These are phyloP conservation scores for Heracleum sosnowskyi DNA, from an alignment of 129 eudicot genomes.

Conservation along the genomic window DNA sequence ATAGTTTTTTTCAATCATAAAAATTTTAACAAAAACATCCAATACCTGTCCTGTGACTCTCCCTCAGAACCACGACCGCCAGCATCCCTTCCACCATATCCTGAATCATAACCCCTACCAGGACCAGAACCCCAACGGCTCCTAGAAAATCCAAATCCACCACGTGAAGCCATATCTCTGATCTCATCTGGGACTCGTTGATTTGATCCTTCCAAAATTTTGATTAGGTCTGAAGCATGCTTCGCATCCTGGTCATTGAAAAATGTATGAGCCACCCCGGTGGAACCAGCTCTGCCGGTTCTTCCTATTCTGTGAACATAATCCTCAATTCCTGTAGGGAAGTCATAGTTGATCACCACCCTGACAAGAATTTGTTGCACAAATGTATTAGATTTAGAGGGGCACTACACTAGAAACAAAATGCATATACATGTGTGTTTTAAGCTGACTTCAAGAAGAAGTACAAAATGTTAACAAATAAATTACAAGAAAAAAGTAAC, in stretches of 20 bases:
- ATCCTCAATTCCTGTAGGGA: conserved; percentile 95
- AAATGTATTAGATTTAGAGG: background rate
- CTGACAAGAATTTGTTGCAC: conserved; percentile 25
- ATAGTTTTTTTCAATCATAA: background rate
- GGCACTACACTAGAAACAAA: background rate
- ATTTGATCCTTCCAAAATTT: conserved; percentile 86
- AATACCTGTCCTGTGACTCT: conserved; percentile 25
- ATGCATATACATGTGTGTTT: background rate
- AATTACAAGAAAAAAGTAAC: background rate
- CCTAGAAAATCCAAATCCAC: conserved; percentile 70
- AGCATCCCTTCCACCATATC: conserved; percentile 33
- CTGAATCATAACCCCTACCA: conserved; percentile 39
- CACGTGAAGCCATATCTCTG: conserved; percentile 84
- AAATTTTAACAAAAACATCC: background rate
- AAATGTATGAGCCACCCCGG: conserved; percentile 87
- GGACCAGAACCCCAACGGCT: conserved; percentile 73
- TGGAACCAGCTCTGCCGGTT: conserved; percentile 99
- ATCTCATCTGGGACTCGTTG: conserved; percentile 75
- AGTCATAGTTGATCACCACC: conserved; percentile 92
- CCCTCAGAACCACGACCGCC: conserved; percentile 21
- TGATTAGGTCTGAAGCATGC: conserved; percentile 76
- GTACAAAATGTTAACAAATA: background rate
- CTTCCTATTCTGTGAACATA: conserved; percentile 98
- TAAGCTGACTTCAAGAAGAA: background rate
- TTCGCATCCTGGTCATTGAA: conserved; percentile 73